Percentiles rank a stretch among this genome's conserved stretches.
Conservation (phyloP, 1,284 basidiomycete genomes). For the Malassezia japonica region DNA sequence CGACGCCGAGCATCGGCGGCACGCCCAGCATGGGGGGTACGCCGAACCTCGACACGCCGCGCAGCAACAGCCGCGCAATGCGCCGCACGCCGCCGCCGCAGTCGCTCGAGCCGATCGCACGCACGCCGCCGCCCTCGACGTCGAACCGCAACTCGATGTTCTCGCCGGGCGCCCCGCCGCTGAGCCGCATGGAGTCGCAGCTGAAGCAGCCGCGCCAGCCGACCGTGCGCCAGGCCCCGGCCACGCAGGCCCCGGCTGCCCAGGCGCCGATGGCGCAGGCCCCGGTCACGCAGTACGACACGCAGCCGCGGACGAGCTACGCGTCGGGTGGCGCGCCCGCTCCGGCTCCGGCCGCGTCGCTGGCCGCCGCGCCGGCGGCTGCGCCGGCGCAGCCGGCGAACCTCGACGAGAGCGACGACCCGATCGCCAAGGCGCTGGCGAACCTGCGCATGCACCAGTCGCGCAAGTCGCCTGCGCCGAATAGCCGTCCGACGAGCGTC, state of each 20-base stretch:
- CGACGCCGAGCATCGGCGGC: not conserved
- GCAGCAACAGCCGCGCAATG: not conserved
- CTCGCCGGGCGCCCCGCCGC: constrained; percentile 14
- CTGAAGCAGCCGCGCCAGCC: not conserved
- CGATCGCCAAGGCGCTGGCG: constrained; percentile 63
- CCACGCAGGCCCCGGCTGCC: not conserved
- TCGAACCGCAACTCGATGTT: constrained; percentile 17
- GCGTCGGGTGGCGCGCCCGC: too few species aligned
- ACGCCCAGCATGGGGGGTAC: not conserved
- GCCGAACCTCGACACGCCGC: not conserved
- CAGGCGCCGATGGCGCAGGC: not conserved
- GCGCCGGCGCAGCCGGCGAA: not conserved
- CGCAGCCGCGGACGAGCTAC: too few species aligned
- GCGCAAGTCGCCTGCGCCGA: constrained; percentile 26
- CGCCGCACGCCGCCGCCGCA: constrained; percentile 13
- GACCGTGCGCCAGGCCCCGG: not conserved
- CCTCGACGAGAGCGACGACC: constrained; percentile 54
- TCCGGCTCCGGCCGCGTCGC: too few species aligned
- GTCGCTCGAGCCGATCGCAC: constrained; percentile 5
- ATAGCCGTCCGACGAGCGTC: constrained; percentile 23
- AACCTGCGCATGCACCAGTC: constrained; percentile 51
- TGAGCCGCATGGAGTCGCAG: constrained; percentile 7
- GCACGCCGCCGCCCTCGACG: constrained; percentile 28
- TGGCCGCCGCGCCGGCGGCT: not conserved
- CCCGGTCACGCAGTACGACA: too few species aligned